phyloP scores from a whole-genome alignment of 148 eudicot genomes.

The Camellia japonica region DNA sequence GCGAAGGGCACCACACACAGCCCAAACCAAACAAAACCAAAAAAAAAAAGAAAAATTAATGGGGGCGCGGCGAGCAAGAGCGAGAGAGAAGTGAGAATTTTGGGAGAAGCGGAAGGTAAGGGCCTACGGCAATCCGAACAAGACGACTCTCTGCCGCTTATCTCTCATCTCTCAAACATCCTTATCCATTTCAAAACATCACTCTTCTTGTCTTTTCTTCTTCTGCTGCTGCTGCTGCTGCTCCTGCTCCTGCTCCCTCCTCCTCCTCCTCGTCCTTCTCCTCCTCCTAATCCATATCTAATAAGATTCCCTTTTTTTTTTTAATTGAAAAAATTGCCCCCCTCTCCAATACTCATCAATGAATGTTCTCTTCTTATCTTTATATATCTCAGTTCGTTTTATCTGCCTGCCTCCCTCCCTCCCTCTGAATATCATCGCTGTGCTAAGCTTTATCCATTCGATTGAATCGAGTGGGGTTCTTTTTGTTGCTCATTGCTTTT shows the following conservation, averaged over 20 bases:
- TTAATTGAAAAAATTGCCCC: not conserved
- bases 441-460: conserved; percentile 21
- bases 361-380: not conserved
- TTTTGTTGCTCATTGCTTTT: not conserved
- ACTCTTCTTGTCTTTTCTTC: not conserved
- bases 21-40: not conserved
- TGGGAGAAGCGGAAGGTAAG: not conserved
- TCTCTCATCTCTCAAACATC: conserved; percentile 26
- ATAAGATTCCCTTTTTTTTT: not conserved
- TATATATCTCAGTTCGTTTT: not conserved
- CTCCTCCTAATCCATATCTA: not conserved
- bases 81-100: not conserved
- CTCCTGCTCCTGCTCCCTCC: not conserved
- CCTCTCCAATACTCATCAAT: not conserved
- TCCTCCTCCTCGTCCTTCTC: not conserved
- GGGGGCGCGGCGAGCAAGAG: not conserved
- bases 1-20: no score
- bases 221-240: not conserved
- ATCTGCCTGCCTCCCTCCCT: not conserved
- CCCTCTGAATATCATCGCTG: conserved; percentile 23
- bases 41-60: not conserved
- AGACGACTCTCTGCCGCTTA: conserved; percentile 30
- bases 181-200: conserved; percentile 31
- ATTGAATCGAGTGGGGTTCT: conserved; percentile 34
- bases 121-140: conserved; percentile 42